These are phyloP conservation scores for Naegleria gruberi DNA, from an alignment of 208 protist species.

Conservation along the genomic window DNA sequence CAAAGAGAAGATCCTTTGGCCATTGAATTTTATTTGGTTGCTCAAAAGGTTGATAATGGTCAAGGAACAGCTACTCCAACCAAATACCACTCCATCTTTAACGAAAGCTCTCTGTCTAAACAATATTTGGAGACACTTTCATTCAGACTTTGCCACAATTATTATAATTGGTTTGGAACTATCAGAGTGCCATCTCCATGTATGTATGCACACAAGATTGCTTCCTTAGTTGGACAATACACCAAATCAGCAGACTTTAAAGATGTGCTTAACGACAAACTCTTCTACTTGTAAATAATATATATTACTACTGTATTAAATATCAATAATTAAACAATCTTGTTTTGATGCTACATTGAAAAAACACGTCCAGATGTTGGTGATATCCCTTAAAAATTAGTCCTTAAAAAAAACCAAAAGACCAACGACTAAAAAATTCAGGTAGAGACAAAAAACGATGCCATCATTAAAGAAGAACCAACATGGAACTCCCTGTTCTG, in stretches of 20 bases:
- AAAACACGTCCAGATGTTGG: too few species aligned
- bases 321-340: too few species aligned
- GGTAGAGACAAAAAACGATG: too few species aligned
- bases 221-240: neutral
- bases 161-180: constrained; percentile 25
- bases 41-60: neutral
- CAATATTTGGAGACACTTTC: neutral
- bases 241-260: neutral
- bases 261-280: neutral
- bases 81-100: constrained; percentile 11
- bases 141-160: constrained; percentile 5
- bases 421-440: too few species aligned
- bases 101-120: neutral
- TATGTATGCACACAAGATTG: neutral
- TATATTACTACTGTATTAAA: too few species aligned
- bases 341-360: too few species aligned
- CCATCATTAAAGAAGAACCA: too few species aligned
- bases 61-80: constrained; percentile 28
- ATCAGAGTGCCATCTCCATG: neutral
- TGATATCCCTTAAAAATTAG: too few species aligned
- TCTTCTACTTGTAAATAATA: neutral
- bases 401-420: too few species aligned
- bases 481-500: too few species aligned
- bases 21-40: constrained; percentile 3
- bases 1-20: neutral